Evolutionary conservation across 768 basidiomycete species (phyloP).

Genomic region (Boletus sp.): DNA sequence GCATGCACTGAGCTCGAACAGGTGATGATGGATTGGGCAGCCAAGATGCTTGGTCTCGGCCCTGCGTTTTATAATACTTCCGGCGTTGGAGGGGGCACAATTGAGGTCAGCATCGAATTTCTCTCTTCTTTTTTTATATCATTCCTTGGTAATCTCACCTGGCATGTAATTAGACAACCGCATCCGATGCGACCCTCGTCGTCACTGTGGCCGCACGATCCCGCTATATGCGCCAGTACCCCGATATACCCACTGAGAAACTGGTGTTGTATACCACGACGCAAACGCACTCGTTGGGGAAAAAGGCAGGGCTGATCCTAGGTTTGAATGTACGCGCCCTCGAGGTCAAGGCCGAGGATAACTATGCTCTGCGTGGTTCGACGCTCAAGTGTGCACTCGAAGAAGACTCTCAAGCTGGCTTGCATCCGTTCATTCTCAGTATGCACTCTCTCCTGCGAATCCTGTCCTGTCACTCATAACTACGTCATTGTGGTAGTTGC

Average conservation of each 20-base stretch:
- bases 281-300: constrained; percentile 85
- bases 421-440: constrained; percentile 83
- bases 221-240: constrained; percentile 49
- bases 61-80: constrained; percentile 62
- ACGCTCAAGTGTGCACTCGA: constrained; percentile 58
- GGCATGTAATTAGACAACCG: constrained; percentile 58
- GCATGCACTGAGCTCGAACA: constrained; percentile 90
- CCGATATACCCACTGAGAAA: constrained; percentile 48
- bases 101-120: constrained; percentile 52
- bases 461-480: neutral
- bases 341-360: constrained; percentile 61
- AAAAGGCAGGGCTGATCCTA: constrained; percentile 76
- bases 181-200: constrained; percentile 79
- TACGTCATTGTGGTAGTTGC: constrained; percentile 51
- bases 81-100: constrained; percentile 74
- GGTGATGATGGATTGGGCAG: constrained; percentile 90
- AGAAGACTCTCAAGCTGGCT: constrained; percentile 58
- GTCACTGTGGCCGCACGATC: constrained; percentile 82
- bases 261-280: constrained; percentile 86
- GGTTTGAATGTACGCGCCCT: constrained; percentile 72
- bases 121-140: neutral
- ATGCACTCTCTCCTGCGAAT: neutral
- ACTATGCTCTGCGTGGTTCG: constrained; percentile 66
- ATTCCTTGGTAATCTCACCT: neutral
- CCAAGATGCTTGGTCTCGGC: constrained; percentile 73